Evolutionary conservation across 192 early-diverging fungal genomes (phyloP).

Genomic region (Backusella psychrophila): DNA sequence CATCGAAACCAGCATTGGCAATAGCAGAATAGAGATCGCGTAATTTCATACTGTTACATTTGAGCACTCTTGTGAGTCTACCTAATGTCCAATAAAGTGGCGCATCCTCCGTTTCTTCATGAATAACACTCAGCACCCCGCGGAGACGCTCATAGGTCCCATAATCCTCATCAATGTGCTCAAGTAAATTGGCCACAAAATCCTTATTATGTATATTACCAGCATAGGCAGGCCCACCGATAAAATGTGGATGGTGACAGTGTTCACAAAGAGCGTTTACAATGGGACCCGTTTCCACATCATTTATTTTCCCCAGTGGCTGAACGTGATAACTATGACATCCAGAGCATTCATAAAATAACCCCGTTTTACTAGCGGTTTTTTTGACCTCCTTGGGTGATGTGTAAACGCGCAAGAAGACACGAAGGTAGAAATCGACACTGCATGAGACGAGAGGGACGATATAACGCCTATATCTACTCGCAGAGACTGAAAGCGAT

Average conservation of each 20-base stretch:
- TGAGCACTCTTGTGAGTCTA: slow-evolving; percentile 65
- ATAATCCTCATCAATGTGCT: slow-evolving; percentile 69
- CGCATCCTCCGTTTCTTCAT: slow-evolving; percentile 70
- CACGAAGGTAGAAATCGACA: slow-evolving; percentile 97
- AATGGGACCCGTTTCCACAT: slow-evolving; percentile 60
- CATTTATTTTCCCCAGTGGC: slow-evolving; percentile 68
- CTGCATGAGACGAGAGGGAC: slow-evolving; percentile 88
- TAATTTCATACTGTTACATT: slow-evolving; percentile 74
- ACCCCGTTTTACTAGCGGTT: slow-evolving; percentile 72
- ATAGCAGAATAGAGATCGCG: slow-evolving; percentile 76
- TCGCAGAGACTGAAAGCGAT: slow-evolving; percentile 78
- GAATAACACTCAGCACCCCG: slow-evolving; percentile 92
- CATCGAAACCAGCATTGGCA: slow-evolving; percentile 83
- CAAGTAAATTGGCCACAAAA: slow-evolving; percentile 82
- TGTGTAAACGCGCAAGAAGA: slow-evolving; percentile 89
- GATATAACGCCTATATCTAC: slow-evolving; percentile 80
- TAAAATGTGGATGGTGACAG: slow-evolving; percentile 71
- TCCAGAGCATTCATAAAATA: slow-evolving; percentile 84
- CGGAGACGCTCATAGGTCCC: slow-evolving; percentile 84
- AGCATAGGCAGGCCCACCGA: slow-evolving; percentile 93
- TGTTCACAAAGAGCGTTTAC: slow-evolving; percentile 63
- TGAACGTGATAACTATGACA: slow-evolving; percentile 77
- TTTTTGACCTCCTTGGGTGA: slow-evolving; percentile 74
- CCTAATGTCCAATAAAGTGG: slow-evolving; percentile 85
- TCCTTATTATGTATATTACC: slow-evolving; percentile 77